Evolutionary conservation across 2,329 filamentous ascomycete genomes (phyloP).

Genomic region (Calonectria montana): DNA sequence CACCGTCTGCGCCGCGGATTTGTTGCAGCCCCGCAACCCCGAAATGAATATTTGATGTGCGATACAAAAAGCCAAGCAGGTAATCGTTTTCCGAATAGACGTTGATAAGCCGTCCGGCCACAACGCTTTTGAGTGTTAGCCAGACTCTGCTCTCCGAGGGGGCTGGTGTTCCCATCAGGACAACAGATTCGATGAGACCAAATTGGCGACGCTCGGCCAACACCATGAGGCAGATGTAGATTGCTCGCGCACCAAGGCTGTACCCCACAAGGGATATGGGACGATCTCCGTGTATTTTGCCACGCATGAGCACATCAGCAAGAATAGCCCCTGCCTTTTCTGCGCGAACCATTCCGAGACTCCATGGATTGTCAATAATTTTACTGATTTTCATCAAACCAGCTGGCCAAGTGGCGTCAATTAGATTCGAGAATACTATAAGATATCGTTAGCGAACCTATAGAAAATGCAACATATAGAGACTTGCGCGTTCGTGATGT

Average conservation of each 20-base stretch:
- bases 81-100: conserved; percentile 90
- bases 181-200: conserved; percentile 85
- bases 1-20: conserved; percentile 72
- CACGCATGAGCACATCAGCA: conserved; percentile 82
- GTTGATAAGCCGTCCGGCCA: conserved; percentile 87
- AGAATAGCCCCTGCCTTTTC: conserved; percentile 79
- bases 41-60: conserved; percentile 82
- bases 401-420: conserved; percentile 70
- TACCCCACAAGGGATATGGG: conserved; percentile 85
- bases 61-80: conserved; percentile 88
- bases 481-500: conserved; percentile 58
- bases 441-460: not conserved
- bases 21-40: conserved; percentile 87
- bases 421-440: conserved; percentile 66
- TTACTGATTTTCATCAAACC: conserved; percentile 75
- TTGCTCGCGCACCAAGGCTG: conserved; percentile 83
- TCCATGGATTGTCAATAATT: conserved; percentile 86
- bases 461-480: not conserved
- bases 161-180: conserved; percentile 85
- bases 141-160: conserved; percentile 79
- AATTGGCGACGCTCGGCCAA: conserved; percentile 86
- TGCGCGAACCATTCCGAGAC: conserved; percentile 77
- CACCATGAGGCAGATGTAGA: conserved; percentile 84
- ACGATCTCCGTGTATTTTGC: conserved; percentile 82
- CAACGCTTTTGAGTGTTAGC: conserved; percentile 81